Percentiles rank a stretch among this genome's conserved stretches.
These are phyloP conservation scores for Cyathus striatus DNA, from an alignment of 768 basidiomycete species.

Conservation along the genomic window DNA sequence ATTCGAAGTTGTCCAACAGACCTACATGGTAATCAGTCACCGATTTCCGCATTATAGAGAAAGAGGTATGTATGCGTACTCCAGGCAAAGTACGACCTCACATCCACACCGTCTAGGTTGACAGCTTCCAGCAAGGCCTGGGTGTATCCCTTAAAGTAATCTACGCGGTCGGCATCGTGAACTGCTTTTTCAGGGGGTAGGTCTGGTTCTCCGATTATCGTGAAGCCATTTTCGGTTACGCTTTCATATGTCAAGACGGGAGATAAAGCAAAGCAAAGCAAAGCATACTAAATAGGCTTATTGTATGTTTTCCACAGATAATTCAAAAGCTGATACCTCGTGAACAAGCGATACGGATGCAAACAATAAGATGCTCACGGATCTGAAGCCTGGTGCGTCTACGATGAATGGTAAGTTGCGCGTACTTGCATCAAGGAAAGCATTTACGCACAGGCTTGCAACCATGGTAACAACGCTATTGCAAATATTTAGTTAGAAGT, in stretches of 20 bases:
- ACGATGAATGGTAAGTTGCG: background rate
- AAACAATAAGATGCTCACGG: constrained; percentile 22
- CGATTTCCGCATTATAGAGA: background rate
- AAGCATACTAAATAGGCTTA: constrained; percentile 49
- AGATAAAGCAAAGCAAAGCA: background rate
- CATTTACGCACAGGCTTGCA: constrained; percentile 44
- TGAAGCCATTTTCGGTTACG: constrained; percentile 68
- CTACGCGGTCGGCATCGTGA: constrained; percentile 54
- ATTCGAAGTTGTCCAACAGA: constrained; percentile 68
- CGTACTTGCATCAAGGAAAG: background rate
- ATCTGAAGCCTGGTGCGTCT: constrained; percentile 60
- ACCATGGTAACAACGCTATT: constrained; percentile 55
- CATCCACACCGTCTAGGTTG: constrained; percentile 50
- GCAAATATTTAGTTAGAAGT: background rate
- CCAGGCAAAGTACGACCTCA: constrained; percentile 63
- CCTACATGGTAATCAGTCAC: constrained; percentile 23
- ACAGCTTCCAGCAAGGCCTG: constrained; percentile 48
- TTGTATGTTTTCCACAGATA: constrained; percentile 55
- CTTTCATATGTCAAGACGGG: constrained; percentile 17
- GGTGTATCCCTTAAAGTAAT: constrained; percentile 56
- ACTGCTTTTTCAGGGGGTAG: constrained; percentile 42
- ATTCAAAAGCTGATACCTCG: constrained; percentile 40
- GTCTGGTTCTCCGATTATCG: constrained; percentile 52
- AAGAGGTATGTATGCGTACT: constrained; percentile 31
- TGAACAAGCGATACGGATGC: constrained; percentile 1